phyloP scores from a whole-genome alignment of 495 filamentous ascomycete genomes.

The Xylaria flabelliformis region DNA sequence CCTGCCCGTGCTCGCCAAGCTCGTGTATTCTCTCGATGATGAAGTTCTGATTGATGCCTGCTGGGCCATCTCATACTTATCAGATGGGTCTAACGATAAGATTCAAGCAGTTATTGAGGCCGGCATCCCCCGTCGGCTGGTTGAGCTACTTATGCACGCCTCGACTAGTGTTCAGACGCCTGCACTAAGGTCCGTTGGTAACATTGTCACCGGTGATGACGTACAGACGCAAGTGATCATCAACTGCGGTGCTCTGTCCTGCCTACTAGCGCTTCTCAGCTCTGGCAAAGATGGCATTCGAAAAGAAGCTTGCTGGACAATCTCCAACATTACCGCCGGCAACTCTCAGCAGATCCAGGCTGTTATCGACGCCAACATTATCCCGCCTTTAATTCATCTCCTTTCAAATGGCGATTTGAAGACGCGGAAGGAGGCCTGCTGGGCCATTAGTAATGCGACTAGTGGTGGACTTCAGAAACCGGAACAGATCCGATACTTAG shows the following conservation, averaged over 20 bases:
- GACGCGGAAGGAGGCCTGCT: constrained; percentile 99
- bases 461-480: constrained; percentile 98
- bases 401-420: constrained; percentile 97
- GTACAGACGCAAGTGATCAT: constrained; percentile 99
- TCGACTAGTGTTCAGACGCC: constrained; percentile 99
- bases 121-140: constrained; percentile 94
- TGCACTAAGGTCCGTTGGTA: constrained; percentile 94
- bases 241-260: constrained; percentile 93
- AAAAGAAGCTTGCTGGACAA: constrained; percentile 99
- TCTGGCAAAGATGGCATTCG: constrained; percentile 98
- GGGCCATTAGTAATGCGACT: constrained; percentile 99
- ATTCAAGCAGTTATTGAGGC: constrained; percentile 99
- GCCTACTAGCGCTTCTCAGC: constrained; percentile 87
- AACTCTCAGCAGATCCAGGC: constrained; percentile 98
- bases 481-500: constrained; percentile 96
- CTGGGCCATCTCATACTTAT: constrained; percentile 99
- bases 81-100: constrained; percentile 99
- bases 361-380: constrained; percentile 95
- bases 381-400: constrained; percentile 93
- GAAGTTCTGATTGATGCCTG: constrained; percentile 99
- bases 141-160: constrained; percentile 98
- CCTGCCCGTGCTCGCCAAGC: constrained; percentile 94
- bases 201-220: constrained; percentile 99
- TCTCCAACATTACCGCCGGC: constrained; percentile 97
- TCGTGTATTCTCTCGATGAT: constrained; percentile 97